Base-by-base conservation (phyloP, 2,329 filamentous ascomycete genomes). In the Penicillium italicum region DNA sequence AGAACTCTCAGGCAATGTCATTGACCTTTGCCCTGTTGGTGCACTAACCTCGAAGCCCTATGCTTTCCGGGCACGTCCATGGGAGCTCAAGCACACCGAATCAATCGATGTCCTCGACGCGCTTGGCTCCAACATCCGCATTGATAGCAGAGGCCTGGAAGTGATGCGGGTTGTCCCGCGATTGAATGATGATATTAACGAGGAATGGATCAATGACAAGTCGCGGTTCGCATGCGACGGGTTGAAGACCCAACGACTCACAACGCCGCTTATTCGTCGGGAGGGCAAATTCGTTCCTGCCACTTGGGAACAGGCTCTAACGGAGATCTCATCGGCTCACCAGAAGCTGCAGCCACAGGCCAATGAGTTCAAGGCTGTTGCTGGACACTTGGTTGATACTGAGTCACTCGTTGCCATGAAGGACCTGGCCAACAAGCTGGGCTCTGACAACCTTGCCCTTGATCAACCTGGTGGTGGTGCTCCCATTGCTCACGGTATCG, bases 171-270 rank as follows among this genome's bases (percentile, higher is more conserved):
- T 99, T 58, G 73, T 97, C 16, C 94, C 94, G 57, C 85, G 94
- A 67, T 82, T 99, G 59, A 99, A 99, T 74, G 94, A 99, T 72
- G 92, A 97, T 68, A 86, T 99, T 68, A 99, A 99, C 75, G 94
- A 99, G 79, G 94, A 99, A 77, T 99, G 94, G 94, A 97, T 99
- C 75, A 94, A 97, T 77, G 94, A 99, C 80, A 99, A 97, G 83
- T 87, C 91, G 38, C 86, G 94, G 62, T 99, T 97, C 74, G 93
- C 94, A 40, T 96, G 92, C 73, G 94, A 99, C 73, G 94, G 94
- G 47, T 82, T 99, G 63, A 96, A 92, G 84, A 97, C 93, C 44
- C 94, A 99, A 77, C 86, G 94, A 71, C 81, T 99, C 54, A 97
- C 94, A 34, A 94, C 93, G 63, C 94, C 94, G 40, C 79, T 99